Evolutionary conservation across 2,329 filamentous ascomycete genomes (phyloP), one percentile per base, ranked within the genome.

Genomic region (Sclerotinia glacialis): DNA sequence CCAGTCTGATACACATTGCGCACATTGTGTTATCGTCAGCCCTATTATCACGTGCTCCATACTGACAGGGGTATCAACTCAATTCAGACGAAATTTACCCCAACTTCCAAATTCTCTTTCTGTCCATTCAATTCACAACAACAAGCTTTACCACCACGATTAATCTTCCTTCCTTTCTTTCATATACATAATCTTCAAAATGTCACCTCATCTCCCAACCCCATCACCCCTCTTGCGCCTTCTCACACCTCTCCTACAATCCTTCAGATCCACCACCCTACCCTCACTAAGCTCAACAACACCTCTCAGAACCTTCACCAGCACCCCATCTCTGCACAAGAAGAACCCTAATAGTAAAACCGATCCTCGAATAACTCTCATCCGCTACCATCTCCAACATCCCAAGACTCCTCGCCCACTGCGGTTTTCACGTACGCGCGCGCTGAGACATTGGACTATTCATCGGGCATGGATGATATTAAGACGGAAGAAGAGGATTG

Each of bases 361-460:
- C n/a, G 74, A 76, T 34, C 73, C 69, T 49, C 65, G 71, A 47
- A 69, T 72, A n/a, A 86, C 83, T 46, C 76, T 86, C 65, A 90
- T 91, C 77, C 83, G 88, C 73, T 91, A 91, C 80, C 86, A 88
- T 78, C 85, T 91, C 72, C 79, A 84, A 74, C 89, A 91, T 78
- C 87, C 88, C 2, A 79, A 84, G 40, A 90, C 86, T 8, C 89
- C 88, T 0, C 86, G 88, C 16, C 93, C 95, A 0, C 86, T 99
- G 71, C 90, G 92, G 74, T 93, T 98, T 85, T 92, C 87, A 50
- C 92, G 94, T 73, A 90, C 90, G 78, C 89, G 95, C 66, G 86
- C 88, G 79, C 87, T 99, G 71, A 91, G 95, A 56, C 95, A 99
- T 83, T 99, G 95, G 95, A 98, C 95, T 62, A 98, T 99, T 79